These are phyloP conservation scores for Xylariomycetidae sp. DNA, from an alignment of 2,329 filamentous ascomycete genomes.

Conservation along the genomic window DNA sequence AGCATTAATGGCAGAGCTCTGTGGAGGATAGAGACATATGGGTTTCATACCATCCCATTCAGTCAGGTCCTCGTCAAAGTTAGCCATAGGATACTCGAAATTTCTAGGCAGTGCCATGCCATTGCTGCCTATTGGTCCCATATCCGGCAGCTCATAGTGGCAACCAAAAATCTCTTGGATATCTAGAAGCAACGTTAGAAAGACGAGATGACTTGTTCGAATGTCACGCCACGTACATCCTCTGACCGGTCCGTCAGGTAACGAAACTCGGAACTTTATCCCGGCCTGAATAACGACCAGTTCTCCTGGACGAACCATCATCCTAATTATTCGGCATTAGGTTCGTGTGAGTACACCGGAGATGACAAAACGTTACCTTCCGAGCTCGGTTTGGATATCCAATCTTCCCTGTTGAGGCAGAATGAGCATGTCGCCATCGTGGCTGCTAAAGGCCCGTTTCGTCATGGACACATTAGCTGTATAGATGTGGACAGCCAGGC, in stretches of 20 bases:
- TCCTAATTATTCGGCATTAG: too few species aligned
- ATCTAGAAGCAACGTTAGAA: conserved; percentile 1
- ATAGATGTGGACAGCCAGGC: conserved; percentile 45
- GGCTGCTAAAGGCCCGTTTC: conserved; percentile 41
- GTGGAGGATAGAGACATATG: not conserved
- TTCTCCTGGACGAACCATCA: conserved; percentile 58
- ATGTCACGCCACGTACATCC: conserved; percentile 35
- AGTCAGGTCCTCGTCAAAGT: conserved; percentile 34
- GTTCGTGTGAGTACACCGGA: too few species aligned
- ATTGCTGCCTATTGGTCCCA: conserved; percentile 61
- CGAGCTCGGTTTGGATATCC: conserved; percentile 63
- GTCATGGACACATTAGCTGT: conserved; percentile 42
- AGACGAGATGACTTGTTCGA: too few species aligned
- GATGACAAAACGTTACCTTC: too few species aligned
- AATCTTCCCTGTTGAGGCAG: conserved; percentile 58
- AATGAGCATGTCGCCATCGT: conserved; percentile 62
- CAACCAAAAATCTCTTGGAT: conserved; percentile 60
- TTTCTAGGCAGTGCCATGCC: conserved; percentile 60
- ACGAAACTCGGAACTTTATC: conserved; percentile 52
- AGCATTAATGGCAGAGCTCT: not conserved
- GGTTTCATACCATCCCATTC: conserved; percentile 16
- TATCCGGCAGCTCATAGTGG: conserved; percentile 58
- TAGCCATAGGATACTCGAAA: conserved; percentile 57
- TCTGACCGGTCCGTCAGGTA: conserved; percentile 52
- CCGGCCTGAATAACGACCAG: conserved; percentile 61